phyloP scores from a whole-genome alignment of 2,329 filamentous ascomycete genomes.

The Beauveria australis region DNA sequence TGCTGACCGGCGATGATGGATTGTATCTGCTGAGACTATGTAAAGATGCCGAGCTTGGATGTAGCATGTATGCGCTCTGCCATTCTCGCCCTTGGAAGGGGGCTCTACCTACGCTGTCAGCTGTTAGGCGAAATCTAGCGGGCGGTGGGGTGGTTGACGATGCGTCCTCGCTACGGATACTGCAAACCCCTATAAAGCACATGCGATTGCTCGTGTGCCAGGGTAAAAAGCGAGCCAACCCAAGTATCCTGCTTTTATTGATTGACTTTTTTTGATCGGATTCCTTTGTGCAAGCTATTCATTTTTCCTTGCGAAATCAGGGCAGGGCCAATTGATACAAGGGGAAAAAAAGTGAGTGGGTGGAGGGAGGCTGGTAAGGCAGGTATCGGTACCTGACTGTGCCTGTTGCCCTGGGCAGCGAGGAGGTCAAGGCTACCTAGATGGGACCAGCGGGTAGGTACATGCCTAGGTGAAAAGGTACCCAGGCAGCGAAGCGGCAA shows the following conservation, averaged over 20 bases:
- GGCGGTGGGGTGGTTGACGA: background rate
- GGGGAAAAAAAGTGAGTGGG: background rate
- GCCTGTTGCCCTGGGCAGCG: slow-evolving; percentile 11
- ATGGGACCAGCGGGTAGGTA: background rate
- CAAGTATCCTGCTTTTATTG: background rate
- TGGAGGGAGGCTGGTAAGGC: background rate
- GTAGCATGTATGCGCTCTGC: background rate
- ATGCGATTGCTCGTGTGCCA: background rate
- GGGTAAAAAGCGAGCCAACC: background rate
- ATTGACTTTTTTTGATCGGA: background rate
- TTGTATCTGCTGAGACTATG: background rate
- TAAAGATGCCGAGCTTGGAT: background rate
- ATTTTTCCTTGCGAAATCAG: background rate
- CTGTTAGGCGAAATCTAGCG: background rate
- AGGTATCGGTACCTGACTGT: slow-evolving; percentile 6
- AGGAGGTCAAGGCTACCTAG: slow-evolving; percentile 2
- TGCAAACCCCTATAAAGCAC: background rate
- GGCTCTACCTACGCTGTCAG: background rate
- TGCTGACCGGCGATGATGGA: background rate
- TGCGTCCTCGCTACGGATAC: background rate
- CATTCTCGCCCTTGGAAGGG: background rate
- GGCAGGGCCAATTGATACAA: background rate
- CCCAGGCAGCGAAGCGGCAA: background rate
- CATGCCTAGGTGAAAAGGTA: background rate
- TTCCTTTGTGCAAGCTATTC: background rate